Evolutionary conservation across 352 stramenopile genomes (phyloP), one percentile per base, ranked within the genome.

Genomic region (Phytophthora niederhauseri): DNA sequence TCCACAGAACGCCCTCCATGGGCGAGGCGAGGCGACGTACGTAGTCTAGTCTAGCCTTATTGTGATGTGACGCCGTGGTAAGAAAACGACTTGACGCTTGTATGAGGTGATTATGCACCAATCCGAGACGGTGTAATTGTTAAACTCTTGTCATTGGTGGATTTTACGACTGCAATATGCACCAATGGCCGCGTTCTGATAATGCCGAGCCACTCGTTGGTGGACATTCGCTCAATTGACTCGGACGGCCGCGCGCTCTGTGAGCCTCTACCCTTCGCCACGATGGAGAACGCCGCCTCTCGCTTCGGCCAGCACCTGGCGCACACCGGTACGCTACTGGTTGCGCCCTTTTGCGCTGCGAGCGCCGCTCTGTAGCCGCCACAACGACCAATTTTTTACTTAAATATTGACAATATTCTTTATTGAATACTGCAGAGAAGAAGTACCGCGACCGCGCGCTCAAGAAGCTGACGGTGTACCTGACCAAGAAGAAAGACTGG

Each of bases 301-400:
- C 87, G 86, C 61, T 95, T 95, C 71, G 88, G 88, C 19, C 88
- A 95, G 76, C 87, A 88, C 53, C 85, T 95, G 22, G 88, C 86
- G 49, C 88, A 95, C 71, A 95, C 88, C 24, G 83, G 83, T 90
- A 77, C 48, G 70, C 14, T n/a, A 4, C 17, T 7, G 36, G 8
- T 45, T 45, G 36, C 36, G 6, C 36, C 36, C 36, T 6, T 26
- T 26, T 26, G 24, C 24, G 24, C 24, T 26, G 24, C 24, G 24
- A 26, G 24, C 24, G 24, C 24, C 24, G 24, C 36, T n/a, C 36
- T 45, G 36, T 45, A 45, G 36, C 36, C 36, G n/a, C 17, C 14
- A 45, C 36, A 45, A n/a, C 5, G 17, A 45, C 14, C 36, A n/a
- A n/a, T 8, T 45, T 52, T 11, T 6, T 45, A n/a, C 8, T 30